phyloP scores from a whole-genome alignment of 1,139 yeast species.

The Pichia sp. region DNA sequence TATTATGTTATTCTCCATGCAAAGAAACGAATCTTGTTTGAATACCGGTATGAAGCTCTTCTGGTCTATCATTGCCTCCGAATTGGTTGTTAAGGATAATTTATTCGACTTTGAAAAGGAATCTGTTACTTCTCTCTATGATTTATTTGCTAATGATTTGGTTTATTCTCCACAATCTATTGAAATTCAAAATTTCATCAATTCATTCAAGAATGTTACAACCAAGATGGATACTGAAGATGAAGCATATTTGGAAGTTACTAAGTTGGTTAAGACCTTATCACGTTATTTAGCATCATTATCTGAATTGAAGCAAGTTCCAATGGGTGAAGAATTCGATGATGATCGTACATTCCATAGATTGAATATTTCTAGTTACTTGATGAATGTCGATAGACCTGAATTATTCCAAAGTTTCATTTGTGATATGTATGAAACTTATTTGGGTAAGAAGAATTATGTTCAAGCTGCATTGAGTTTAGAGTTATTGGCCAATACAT shows the following conservation, averaged over 20 bases:
- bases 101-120: slow-evolving; percentile 64
- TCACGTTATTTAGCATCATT: slow-evolving; percentile 64
- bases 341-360: slow-evolving; percentile 85
- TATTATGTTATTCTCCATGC: slow-evolving; percentile 66
- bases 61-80: slow-evolving; percentile 71
- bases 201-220: slow-evolving; percentile 41
- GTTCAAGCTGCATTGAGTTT: slow-evolving; percentile 85
- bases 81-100: slow-evolving; percentile 50
- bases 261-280: slow-evolving; percentile 54
- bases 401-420: slow-evolving; percentile 78
- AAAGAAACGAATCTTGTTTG: slow-evolving; percentile 62
- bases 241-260: slow-evolving; percentile 55
- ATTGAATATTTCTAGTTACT: slow-evolving; percentile 71
- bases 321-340: slow-evolving; percentile 80
- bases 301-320: slow-evolving; percentile 70
- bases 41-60: slow-evolving; percentile 64
- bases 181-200: slow-evolving; percentile 56
- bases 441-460: slow-evolving; percentile 57
- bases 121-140: slow-evolving; percentile 61
- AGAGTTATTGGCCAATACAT: slow-evolving; percentile 75
- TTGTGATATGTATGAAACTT: slow-evolving; percentile 69
- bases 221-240: slow-evolving; percentile 65
- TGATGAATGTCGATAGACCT: slow-evolving; percentile 77
- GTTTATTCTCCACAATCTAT: slow-evolving; percentile 50
- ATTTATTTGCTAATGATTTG: slow-evolving; percentile 55